phyloP scores from a whole-genome alignment of 2,329 filamentous ascomycete genomes.

The Colletotrichum noveboracense region DNA sequence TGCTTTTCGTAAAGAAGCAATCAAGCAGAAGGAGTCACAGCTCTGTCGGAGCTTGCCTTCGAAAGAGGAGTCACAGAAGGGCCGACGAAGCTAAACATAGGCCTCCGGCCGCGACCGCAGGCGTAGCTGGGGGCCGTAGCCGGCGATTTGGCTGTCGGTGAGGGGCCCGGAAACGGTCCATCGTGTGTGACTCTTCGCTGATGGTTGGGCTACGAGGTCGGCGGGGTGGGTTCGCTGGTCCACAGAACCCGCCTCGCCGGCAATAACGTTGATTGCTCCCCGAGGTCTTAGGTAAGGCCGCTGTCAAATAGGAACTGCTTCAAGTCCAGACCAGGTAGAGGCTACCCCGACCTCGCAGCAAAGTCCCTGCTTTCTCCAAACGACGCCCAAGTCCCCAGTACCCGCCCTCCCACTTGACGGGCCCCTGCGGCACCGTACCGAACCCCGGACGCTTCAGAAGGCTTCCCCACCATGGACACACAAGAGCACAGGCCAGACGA shows the following conservation, averaged over 20 bases:
- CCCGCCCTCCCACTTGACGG: slow-evolving; percentile 13
- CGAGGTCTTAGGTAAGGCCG: slow-evolving; percentile 21
- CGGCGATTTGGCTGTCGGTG: slow-evolving; percentile 15
- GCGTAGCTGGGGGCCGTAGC: slow-evolving; percentile 11
- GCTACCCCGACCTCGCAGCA: slow-evolving; percentile 3
- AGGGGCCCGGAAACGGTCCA: slow-evolving; percentile 7
- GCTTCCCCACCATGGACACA: slow-evolving; percentile 21
- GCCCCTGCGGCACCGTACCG: slow-evolving; percentile 5
- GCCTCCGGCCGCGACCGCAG: background rate
- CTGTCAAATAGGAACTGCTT: slow-evolving; percentile 10
- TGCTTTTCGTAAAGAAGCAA: background rate
- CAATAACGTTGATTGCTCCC: slow-evolving; percentile 21
- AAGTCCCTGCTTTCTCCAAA: slow-evolving; percentile 10
- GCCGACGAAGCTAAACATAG: background rate
- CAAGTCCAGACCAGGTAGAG: slow-evolving; percentile 20
- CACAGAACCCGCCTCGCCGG: slow-evolving; percentile 16
- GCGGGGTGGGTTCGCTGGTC: background rate
- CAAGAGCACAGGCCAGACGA: slow-evolving; percentile 16
- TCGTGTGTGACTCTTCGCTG: slow-evolving; percentile 8
- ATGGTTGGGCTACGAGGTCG: slow-evolving; percentile 8
- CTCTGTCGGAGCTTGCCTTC: background rate
- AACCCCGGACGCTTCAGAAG: slow-evolving; percentile 17
- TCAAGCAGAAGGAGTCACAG: slow-evolving; percentile 4
- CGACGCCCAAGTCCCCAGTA: slow-evolving; percentile 14
- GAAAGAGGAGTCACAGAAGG: background rate